Evolutionary conservation across 73 alveolate genomes (phyloP).

Genomic region (Paramecium bursaria): DNA sequence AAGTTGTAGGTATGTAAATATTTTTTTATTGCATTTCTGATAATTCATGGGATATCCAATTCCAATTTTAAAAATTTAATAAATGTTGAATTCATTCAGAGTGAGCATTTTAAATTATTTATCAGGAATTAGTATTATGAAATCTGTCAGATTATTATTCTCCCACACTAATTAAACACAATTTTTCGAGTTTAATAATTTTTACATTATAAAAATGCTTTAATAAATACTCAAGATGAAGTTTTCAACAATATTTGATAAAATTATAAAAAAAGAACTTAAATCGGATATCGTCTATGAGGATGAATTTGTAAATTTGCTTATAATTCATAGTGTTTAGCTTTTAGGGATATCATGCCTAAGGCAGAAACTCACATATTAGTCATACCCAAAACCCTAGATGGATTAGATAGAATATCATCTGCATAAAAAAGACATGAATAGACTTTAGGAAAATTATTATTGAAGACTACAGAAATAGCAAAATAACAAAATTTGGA

Average conservation of each 20-base stretch:
- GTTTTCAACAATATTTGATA: constrained; percentile 48
- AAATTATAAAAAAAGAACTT: constrained; percentile 33
- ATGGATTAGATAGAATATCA: constrained; percentile 84
- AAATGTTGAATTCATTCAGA: too few species aligned
- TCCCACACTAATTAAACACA: background rate
- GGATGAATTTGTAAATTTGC: constrained; percentile 16
- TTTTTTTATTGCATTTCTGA: constrained; percentile 34
- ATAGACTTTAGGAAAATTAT: constrained; percentile 85
- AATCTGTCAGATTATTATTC: constrained; percentile 8
- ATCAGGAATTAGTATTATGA: background rate
- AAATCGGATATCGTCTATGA: constrained; percentile 54
- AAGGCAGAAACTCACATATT: constrained; percentile 89
- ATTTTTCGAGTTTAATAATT: background rate
- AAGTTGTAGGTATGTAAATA: constrained; percentile 19
- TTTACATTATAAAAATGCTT: background rate
- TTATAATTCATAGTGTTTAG: constrained; percentile 73
- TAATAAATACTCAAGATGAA: background rate
- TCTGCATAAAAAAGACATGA: constrained; percentile 85
- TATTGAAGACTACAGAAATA: constrained; percentile 79
- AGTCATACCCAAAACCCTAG: constrained; percentile 90
- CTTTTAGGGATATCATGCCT: constrained; percentile 93
- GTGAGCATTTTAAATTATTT: too few species aligned
- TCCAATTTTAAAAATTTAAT: background rate
- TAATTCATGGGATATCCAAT: constrained; percentile 55
- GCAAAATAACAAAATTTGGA: constrained; percentile 86